Base-by-base conservation (phyloP, 2,329 filamentous ascomycete genomes). In the Berkeleyomyces rouxiae region DNA sequence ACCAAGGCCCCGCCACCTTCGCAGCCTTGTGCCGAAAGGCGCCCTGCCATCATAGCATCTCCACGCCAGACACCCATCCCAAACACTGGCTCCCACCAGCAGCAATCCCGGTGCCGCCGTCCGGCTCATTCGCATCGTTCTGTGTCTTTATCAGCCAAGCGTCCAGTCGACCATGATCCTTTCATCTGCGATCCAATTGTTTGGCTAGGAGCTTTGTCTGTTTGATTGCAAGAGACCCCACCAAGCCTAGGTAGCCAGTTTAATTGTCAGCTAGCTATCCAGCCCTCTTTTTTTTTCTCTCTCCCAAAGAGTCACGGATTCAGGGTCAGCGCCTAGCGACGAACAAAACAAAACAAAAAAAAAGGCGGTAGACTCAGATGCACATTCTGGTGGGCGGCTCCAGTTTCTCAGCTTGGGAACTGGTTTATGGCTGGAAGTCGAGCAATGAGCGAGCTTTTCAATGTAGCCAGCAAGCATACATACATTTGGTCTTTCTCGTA, bases 371-470 rank as follows among this genome's bases (percentile, higher is more conserved):
- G 11, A 36, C 36, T 9, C 33, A 33, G 6, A 11, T 40, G 6
- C 40, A n/a, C 43, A 13, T 40, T 40, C 31, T 23, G 49, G 43
- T 47, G 33, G n/a, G 3, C 13, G 9, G 16, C 43, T 44, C 37
- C 31, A 39, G 40, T 36, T 60, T 31, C 47, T 23, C 46, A 42
- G 40, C 61, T 58, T 37, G 57, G 40, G 49, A n/a, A 49, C 53
- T 58, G 40, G 51, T 58, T n/a, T 33, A 62, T 62, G 51, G 61
- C 40, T 62, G 51, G 47, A 57, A 36, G n/a, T 55, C 33, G 49
- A 37, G 36, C 33, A 55, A 55, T 42, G 47, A 39, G 42, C 61
- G 61, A 61, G 46, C 36, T 61, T 53, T 61, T 49, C 61, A 36
- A 58, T 40, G 46, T 49, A 43, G 43, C 57, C 16, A 59, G n/a